A percentile compares a stretch with the other conserved stretches of the same genome.
Evolutionary conservation across 495 filamentous ascomycete species (phyloP).

Genomic region (Trichoderma reesei): DNA sequence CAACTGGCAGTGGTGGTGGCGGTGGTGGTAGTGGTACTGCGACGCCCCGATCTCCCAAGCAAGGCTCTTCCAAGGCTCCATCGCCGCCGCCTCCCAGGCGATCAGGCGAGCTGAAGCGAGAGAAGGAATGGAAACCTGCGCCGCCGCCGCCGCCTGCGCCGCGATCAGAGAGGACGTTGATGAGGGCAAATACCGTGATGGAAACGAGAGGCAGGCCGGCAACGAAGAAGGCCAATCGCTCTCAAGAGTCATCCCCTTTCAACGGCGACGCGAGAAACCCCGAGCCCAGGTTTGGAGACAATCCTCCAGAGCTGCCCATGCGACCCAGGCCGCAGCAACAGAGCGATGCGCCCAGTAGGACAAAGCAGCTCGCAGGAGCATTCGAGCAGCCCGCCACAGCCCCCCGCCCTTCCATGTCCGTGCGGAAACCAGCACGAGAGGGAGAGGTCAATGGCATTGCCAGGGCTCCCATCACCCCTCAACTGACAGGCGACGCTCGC

Average conservation of each 20-base stretch:
- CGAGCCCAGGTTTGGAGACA: slow-evolving; percentile 43
- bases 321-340: slow-evolving; percentile 25
- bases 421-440: slow-evolving; percentile 28
- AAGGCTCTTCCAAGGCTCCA: slow-evolving; percentile 33
- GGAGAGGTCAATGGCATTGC: slow-evolving; percentile 26
- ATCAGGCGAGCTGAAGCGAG: slow-evolving; percentile 40
- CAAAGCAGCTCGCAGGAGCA: slow-evolving; percentile 19
- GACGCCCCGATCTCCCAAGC: slow-evolving; percentile 27
- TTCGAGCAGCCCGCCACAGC: slow-evolving; percentile 43
- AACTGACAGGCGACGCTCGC: slow-evolving; percentile 24
- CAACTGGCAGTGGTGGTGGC: slow-evolving; percentile 35
- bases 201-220: not conserved
- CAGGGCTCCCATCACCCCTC: slow-evolving; percentile 24
- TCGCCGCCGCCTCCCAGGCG: slow-evolving; percentile 46
- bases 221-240: not conserved
- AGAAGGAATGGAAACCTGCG: slow-evolving; percentile 27
- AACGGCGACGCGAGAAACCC: slow-evolving; percentile 78
- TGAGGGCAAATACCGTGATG: slow-evolving; percentile 17
- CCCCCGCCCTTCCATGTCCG: slow-evolving; percentile 38
- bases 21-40: slow-evolving; percentile 18
- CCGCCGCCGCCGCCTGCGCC: slow-evolving; percentile 49
- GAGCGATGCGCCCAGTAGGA: slow-evolving; percentile 13
- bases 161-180: slow-evolving; percentile 72
- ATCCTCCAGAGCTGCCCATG: slow-evolving; percentile 33
- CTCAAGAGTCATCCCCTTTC: slow-evolving; percentile 62